Percentiles rank a stretch among this genome's conserved stretches.
These are phyloP conservation scores for Wickerhamiella australiensis DNA, from an alignment of 805 yeast genomes.

Conservation along the genomic window DNA sequence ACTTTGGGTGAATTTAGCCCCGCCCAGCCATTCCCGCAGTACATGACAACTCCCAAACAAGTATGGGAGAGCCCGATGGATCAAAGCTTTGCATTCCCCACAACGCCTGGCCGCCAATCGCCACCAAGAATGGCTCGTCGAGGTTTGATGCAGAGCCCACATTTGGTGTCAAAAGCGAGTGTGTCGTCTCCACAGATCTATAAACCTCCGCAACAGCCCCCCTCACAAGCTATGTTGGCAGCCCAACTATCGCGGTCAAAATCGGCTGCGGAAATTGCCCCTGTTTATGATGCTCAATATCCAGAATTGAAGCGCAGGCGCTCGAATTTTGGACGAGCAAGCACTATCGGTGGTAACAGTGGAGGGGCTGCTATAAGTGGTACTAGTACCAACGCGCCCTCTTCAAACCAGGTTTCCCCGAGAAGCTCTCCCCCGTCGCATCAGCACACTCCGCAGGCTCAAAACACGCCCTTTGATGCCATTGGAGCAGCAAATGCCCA, in stretches of 20 bases:
- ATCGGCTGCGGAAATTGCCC: constrained; percentile 9
- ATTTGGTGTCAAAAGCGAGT: background rate
- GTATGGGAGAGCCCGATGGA: constrained; percentile 9
- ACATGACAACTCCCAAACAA: constrained; percentile 2
- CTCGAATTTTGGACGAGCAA: constrained; percentile 7
- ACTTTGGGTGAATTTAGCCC: constrained; percentile 9
- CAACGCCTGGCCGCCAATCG: constrained; percentile 1
- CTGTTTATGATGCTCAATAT: constrained; percentile 1
- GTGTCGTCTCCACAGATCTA: background rate
- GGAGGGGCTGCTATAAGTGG: background rate
- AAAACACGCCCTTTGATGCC: constrained; percentile 8
- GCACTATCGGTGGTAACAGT: background rate
- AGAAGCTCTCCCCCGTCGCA: constrained; percentile 8
- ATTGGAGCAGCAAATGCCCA: constrained; percentile 10
- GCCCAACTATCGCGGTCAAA: background rate
- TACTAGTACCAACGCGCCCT: background rate
- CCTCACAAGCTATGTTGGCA: background rate
- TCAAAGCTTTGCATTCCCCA: background rate
- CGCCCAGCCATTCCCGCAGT: constrained; percentile 10
- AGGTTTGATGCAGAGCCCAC: constrained; percentile 13
- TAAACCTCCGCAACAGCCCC: background rate
- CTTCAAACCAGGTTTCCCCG: constrained; percentile 11
- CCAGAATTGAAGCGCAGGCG: constrained; percentile 13
- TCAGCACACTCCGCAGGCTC: background rate
- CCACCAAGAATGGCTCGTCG: constrained; percentile 4